Conservation (phyloP, 2,329 filamentous ascomycete species). For the Paraphoma chrysanthemicola region DNA sequence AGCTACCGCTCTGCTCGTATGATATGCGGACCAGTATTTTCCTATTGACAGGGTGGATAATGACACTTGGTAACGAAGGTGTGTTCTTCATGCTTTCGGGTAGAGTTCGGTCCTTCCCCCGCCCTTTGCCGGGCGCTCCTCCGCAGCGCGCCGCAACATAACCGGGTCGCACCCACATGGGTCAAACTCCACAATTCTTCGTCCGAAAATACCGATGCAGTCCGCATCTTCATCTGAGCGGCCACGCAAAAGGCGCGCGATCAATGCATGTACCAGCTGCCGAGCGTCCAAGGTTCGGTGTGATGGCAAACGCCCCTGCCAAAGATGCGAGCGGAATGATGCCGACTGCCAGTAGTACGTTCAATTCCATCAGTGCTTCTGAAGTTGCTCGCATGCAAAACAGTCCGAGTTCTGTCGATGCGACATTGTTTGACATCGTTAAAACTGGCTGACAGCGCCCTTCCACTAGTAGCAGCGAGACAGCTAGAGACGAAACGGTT, state of each 20-base stretch:
- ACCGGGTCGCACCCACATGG: too few relatives aligned
- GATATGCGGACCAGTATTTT: too few relatives aligned
- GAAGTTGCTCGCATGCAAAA: too few relatives aligned
- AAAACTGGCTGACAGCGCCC: too few relatives aligned
- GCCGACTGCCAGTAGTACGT: slow-evolving; percentile 30
- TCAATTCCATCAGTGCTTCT: background rate
- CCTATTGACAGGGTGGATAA: too few relatives aligned
- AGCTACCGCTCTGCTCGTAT: too few relatives aligned
- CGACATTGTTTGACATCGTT: too few relatives aligned
- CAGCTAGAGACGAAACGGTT: slow-evolving; percentile 30
- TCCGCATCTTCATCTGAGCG: slow-evolving; percentile 1
- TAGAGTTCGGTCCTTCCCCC: background rate
- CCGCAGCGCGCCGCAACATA: too few relatives aligned
- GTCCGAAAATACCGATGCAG: slow-evolving; percentile 23
- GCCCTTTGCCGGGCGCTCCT: background rate
- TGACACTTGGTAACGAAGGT: too few relatives aligned
- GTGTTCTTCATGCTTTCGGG: too few relatives aligned
- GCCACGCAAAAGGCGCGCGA: slow-evolving; percentile 42
- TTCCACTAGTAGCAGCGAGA: slow-evolving; percentile 10
- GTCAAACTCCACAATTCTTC: background rate
- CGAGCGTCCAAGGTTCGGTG: slow-evolving; percentile 43
- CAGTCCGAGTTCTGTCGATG: too few relatives aligned
- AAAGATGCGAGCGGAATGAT: slow-evolving; percentile 36
- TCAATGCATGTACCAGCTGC: slow-evolving; percentile 40
- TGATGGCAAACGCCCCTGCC: slow-evolving; percentile 39